A percentile compares a stretch with the other conserved stretches of the same genome.
Conservation (phyloP, 148 eudicot genomes). For the Diospyros kaki region DNA sequence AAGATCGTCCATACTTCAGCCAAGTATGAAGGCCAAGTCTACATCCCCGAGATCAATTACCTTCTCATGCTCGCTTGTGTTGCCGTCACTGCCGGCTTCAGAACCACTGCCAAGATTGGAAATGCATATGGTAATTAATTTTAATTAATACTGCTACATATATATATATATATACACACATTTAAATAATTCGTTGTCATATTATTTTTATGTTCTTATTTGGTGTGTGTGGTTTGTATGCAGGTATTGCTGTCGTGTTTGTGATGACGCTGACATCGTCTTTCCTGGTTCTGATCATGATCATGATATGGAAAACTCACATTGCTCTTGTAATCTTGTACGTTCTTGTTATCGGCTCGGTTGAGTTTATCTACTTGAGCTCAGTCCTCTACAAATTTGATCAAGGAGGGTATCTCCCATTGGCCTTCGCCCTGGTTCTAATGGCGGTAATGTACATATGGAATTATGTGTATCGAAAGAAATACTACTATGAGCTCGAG, state of each 20-base stretch:
- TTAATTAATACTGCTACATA: too few species aligned
- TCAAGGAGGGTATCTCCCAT: slow-evolving; percentile 42
- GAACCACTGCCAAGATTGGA: slow-evolving; percentile 43
- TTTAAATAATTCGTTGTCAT: background rate
- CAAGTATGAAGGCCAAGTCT: slow-evolving; percentile 50
- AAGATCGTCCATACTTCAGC: slow-evolving; percentile 48
- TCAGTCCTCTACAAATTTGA: slow-evolving; percentile 43
- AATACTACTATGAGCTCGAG: slow-evolving; percentile 38
- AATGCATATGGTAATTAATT: slow-evolving; percentile 36
- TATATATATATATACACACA: too few species aligned
- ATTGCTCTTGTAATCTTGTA: slow-evolving; percentile 24
- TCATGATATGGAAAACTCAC: slow-evolving; percentile 41
- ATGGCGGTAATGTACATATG: slow-evolving; percentile 37
- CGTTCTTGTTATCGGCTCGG: slow-evolving; percentile 21
- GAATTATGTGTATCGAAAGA: slow-evolving; percentile 36
- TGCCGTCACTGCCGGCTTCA: slow-evolving; percentile 36
- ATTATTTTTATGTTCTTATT: too few species aligned
- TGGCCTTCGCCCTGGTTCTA: slow-evolving; percentile 30
- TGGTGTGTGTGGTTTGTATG: background rate
- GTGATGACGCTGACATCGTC: slow-evolving; percentile 36
- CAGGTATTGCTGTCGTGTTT: slow-evolving; percentile 45
- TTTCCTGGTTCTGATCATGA: slow-evolving; percentile 37
- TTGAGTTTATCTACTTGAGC: slow-evolving; percentile 34
- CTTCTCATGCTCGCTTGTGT: slow-evolving; percentile 47
- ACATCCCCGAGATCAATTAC: slow-evolving; percentile 47